A percentile compares a stretch with the other conserved stretches of the same genome.
Evolutionary conservation across 345 rosid genomes (phyloP).

Genomic region (Clarkia xantiana): DNA sequence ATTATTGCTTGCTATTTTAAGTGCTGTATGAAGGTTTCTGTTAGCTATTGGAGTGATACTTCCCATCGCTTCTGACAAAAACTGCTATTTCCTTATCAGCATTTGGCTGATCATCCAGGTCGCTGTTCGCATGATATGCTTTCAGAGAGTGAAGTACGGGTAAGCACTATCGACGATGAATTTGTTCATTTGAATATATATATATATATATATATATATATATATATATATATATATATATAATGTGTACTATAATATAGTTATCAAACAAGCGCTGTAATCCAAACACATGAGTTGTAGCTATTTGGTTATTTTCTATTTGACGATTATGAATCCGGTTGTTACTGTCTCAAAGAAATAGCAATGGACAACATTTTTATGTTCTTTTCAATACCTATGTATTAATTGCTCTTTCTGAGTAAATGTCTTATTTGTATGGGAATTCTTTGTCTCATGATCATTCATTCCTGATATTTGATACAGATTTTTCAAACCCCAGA

Average conservation of each 20-base stretch:
- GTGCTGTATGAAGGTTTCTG: not conserved
- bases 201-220: too few relatives aligned
- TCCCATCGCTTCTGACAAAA: slow-evolving; percentile 2
- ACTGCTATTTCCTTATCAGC: slow-evolving; percentile 26
- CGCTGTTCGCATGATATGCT: slow-evolving; percentile 65
- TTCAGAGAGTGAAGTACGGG: slow-evolving; percentile 65
- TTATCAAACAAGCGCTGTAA: too few relatives aligned
- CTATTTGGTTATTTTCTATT: too few relatives aligned
- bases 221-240: too few relatives aligned
- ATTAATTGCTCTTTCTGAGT: too few relatives aligned
- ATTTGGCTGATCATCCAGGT: slow-evolving; percentile 53
- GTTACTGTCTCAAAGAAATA: too few relatives aligned
- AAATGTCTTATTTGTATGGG: not conserved
- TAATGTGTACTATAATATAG: too few relatives aligned
- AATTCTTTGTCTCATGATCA: not conserved
- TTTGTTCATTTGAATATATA: not conserved
- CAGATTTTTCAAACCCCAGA: slow-evolving; percentile 86
- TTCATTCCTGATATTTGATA: slow-evolving; percentile 8
- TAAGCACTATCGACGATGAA: slow-evolving; percentile 13
- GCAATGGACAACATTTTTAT: too few relatives aligned
- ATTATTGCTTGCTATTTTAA: too few relatives aligned
- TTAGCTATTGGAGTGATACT: not conserved
- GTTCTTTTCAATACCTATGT: too few relatives aligned
- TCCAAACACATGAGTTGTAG: too few relatives aligned
- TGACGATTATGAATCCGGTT: too few relatives aligned